phyloP scores from a whole-genome alignment of 208 protist genomes.

The Novymonas esmeraldas region DNA sequence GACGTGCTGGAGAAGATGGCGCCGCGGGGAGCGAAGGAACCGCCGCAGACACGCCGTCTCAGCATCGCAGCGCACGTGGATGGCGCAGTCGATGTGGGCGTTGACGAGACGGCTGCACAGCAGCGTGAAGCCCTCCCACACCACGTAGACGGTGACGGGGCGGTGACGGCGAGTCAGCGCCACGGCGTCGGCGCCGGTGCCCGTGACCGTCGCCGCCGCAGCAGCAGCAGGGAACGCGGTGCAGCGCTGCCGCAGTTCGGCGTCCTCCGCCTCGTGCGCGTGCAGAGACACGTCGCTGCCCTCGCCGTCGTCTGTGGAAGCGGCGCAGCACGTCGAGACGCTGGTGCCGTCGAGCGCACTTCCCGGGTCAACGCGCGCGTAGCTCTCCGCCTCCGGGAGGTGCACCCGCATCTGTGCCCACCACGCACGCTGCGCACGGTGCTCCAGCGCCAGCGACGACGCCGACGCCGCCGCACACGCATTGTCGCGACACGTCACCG shows the following conservation, averaged over 20 bases:
- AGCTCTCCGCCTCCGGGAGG: neutral
- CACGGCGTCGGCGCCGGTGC: too few species aligned
- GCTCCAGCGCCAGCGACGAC: too few species aligned
- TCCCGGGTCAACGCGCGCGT: conserved; percentile 4
- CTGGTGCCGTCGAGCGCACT: too few species aligned
- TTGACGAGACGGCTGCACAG: conserved; percentile 27
- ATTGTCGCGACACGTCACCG: neutral
- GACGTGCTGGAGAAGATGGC: conserved; percentile 18
- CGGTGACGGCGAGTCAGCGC: neutral
- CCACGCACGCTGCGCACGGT: conserved; percentile 6
- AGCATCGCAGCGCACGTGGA: conserved; percentile 38
- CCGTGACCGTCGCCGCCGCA: too few species aligned
- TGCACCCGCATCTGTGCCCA: neutral
- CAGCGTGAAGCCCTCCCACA: conserved; percentile 64
- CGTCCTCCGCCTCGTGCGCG: conserved; percentile 48
- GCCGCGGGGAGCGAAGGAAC: conserved; percentile 58
- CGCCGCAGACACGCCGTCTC: conserved; percentile 65
- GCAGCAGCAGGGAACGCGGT: too few species aligned
- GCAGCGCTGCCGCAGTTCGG: conserved; percentile 7
- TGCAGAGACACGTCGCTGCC: conserved; percentile 33
- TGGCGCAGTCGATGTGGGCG: conserved; percentile 37
- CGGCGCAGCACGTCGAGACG: too few species aligned
- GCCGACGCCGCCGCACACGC: neutral
- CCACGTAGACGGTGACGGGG: conserved; percentile 31
- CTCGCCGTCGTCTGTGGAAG: too few species aligned